Percentiles rank a stretch among this genome's conserved stretches.
These are phyloP conservation scores for Rhododendron griersonianum DNA, from an alignment of 148 eudicot genomes.

Conservation along the genomic window DNA sequence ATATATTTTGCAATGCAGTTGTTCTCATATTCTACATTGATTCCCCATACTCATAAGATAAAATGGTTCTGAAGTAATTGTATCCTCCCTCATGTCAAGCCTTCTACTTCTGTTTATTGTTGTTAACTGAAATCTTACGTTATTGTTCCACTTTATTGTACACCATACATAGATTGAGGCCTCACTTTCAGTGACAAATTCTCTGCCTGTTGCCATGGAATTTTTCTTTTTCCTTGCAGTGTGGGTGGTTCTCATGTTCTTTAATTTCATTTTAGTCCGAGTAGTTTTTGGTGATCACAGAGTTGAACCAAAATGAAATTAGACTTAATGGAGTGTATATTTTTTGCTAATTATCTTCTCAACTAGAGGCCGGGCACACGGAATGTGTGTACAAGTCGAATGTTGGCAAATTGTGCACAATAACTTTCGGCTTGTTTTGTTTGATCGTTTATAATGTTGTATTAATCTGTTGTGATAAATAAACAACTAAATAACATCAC, in stretches of 20 bases:
- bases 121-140: background rate
- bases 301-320: background rate
- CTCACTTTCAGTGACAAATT: background rate
- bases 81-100: background rate
- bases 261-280: background rate
- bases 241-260: background rate
- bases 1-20: background rate
- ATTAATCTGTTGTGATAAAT: background rate
- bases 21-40: background rate
- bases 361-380: background rate
- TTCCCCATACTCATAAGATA: background rate
- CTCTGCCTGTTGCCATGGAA: background rate
- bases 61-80: background rate
- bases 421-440: background rate
- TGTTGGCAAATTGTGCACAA: background rate
- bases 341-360: conserved; percentile 2
- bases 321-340: background rate
- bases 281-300: background rate
- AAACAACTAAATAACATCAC: background rate
- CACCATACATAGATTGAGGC: background rate
- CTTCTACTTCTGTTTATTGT: background rate
- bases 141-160: background rate
- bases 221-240: background rate
- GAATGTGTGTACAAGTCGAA: too few relatives aligned
- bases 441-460: background rate